Evolutionary conservation across 345 rosid species (phyloP), one percentile per base, ranked within the genome.

Genomic region (Dipteronia sinensis): DNA sequence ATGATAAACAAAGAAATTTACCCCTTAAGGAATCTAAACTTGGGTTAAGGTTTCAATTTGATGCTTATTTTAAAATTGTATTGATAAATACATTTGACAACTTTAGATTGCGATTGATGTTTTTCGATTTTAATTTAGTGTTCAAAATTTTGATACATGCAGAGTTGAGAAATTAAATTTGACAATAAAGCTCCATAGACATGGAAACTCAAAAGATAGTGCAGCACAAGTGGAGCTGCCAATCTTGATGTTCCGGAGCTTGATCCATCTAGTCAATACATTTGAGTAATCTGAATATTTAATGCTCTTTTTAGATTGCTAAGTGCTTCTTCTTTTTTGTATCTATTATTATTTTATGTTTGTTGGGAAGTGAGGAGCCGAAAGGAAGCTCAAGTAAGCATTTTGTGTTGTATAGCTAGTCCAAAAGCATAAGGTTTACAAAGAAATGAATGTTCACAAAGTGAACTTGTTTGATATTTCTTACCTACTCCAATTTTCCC

Each of bases 241-340:
- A 90, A 89, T 79, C 89, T 92, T 2, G 85, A 88, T 29, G 80
- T 91, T 70, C 87, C 88, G 2, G 95, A 91, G 87, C 73, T 82
- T 56, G 94, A 92, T 84, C 94, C 91, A 73, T 86, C 92, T 59
- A 74, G 75, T 82, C 87, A 88, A 73, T 92, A 89, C 74, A 83
- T 85, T 22, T 77, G 87, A 90, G 96, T 90, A 88, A 68, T 53
- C 53, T 42, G 51, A 29, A 29, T 29, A 29, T 27, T 27, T 27
- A 27, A 4, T 62, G 6, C 9, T 23, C 31, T 72, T 47, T 7
- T 40, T 19, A 31, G 38, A 25, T 38, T 34, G 19, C 13, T 65
- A n/a, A 25, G 40, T 67, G 0, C 3, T 10, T 27, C 1, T 69
- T 34, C 49, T 59, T 59, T 72, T 58, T n/a, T n/a, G n/a, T n/a